Base-by-base conservation (phyloP, 148 eudicot genomes). In the Silene uniflora region DNA sequence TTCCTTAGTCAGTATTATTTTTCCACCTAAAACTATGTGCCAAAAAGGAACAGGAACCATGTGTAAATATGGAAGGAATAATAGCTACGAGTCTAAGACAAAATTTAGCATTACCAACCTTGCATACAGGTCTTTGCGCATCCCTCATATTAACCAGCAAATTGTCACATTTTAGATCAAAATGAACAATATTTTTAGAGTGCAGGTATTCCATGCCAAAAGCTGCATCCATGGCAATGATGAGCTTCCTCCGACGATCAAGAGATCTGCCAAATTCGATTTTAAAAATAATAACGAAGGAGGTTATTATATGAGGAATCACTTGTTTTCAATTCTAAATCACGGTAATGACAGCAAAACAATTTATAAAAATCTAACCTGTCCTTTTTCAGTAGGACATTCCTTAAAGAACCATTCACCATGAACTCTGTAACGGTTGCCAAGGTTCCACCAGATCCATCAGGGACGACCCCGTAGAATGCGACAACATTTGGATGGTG, bases 161-260 rank as follows among this genome's bases (percentile, higher is more conserved):
- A 83, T 94, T 94, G 86, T 94, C 98, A 84, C 98, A 91, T 84
- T 94, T 94, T 79, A 94, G 84, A 89, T 94, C 98, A 83, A 94
- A 94, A 87, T 94, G 98, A 83, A 94, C 95, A 72, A 94, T 90
- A 85, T 88, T 94, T 80, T 87, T 94, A 52, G 89, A 89, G 77
- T 94, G 98, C 86, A 94, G 84, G 80, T 94, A 93, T 81, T 94
- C 98, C 98, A 94, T 94, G 73, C 98, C 98, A 85, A 94, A 91
- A 77, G 98, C 98, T 73, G 98, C 95, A 90, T 94, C 98, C 95
- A 91, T 91, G 73, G 98, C 95, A 81, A 94, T 89, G 73, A 89
- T 84, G 80, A 94, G 96, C 88, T 91, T 94, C 67, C 67, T 91
- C 69, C 87, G 91, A 24, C 86, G 79, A 84, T 94, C 96, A 52